Percentiles rank a stretch among this genome's conserved stretches.
These are phyloP conservation scores for Phaeotremella skinneri DNA, from an alignment of 768 basidiomycete genomes.

Conservation along the genomic window DNA sequence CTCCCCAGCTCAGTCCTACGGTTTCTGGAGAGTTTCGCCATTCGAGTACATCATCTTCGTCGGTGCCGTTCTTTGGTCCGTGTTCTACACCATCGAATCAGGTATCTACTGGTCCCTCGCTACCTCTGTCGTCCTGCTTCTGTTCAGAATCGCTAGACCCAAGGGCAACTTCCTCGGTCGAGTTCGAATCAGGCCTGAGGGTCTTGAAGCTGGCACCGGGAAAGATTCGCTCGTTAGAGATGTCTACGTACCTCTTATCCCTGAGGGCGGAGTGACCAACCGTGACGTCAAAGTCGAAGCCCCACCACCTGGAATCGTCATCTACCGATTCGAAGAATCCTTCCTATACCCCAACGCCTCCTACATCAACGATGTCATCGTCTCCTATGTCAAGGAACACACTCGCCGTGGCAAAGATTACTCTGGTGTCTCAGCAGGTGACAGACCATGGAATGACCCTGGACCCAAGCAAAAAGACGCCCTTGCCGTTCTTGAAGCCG, in stretches of 20 bases:
- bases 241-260: slow-evolving; percentile 74
- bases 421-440: slow-evolving; percentile 61
- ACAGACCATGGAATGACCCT: slow-evolving; percentile 93
- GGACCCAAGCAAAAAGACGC: slow-evolving; percentile 62
- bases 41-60: slow-evolving; percentile 86
- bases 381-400: slow-evolving; percentile 74
- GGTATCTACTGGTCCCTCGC: slow-evolving; percentile 68
- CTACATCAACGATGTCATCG: slow-evolving; percentile 65
- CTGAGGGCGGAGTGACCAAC: slow-evolving; percentile 59
- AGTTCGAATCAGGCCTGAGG: slow-evolving; percentile 57
- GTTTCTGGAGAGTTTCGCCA: slow-evolving; percentile 91
- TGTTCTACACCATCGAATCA: slow-evolving; percentile 91
- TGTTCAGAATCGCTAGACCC: slow-evolving; percentile 82
- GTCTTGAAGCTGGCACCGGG: slow-evolving; percentile 42
- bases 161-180: slow-evolving; percentile 88
- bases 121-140: slow-evolving; percentile 73
- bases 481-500: slow-evolving; percentile 53
- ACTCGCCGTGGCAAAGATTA: slow-evolving; percentile 76
- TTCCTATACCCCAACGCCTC: slow-evolving; percentile 60
- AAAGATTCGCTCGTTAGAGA: slow-evolving; percentile 59
- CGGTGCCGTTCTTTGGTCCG: slow-evolving; percentile 80
- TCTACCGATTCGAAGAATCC: slow-evolving; percentile 90
- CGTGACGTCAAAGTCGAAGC: slow-evolving; percentile 68
- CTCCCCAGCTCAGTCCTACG: slow-evolving; percentile 73
- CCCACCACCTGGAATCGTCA: slow-evolving; percentile 79